A percentile compares a stretch with the other conserved stretches of the same genome.
Conservation (phyloP, 2,329 filamentous ascomycete genomes). For the Microsporum canis region DNA sequence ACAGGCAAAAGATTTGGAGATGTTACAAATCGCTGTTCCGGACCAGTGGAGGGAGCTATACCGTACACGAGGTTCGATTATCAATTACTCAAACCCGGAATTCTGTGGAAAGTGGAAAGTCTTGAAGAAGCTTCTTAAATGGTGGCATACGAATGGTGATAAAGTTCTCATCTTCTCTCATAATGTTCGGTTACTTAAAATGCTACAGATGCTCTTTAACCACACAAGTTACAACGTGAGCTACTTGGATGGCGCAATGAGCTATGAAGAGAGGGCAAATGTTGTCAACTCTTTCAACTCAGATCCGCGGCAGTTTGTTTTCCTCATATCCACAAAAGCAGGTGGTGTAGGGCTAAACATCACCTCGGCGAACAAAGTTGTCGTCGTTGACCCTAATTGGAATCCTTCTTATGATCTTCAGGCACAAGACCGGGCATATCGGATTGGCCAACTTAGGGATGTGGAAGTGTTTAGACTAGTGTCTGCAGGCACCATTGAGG, state of each 20-base stretch:
- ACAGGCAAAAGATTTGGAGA: conserved; percentile 63
- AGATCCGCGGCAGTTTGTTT: conserved; percentile 78
- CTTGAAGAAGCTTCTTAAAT: conserved; percentile 69
- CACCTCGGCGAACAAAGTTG: conserved; percentile 94
- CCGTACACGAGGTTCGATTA: conserved; percentile 61
- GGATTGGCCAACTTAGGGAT: conserved; percentile 83
- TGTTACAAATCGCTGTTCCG: conserved; percentile 63
- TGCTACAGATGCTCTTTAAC: conserved; percentile 74
- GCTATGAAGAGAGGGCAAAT: conserved; percentile 68
- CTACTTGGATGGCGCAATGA: conserved; percentile 77
- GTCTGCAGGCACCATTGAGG: conserved; percentile 84
- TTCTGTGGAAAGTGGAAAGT: conserved; percentile 98
- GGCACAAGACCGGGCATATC: conserved; percentile 90
- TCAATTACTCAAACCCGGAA: conserved; percentile 71
- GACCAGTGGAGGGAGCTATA: conserved; percentile 65
- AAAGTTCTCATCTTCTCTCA: conserved; percentile 96
- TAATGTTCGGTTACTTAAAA: conserved; percentile 71
- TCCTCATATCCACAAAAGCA: conserved; percentile 86
- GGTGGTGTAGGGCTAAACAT: conserved; percentile 94
- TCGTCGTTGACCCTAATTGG: conserved; percentile 95
- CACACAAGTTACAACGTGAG: conserved; percentile 83
- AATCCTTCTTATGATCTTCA: conserved; percentile 92
- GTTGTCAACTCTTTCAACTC: conserved; percentile 87
- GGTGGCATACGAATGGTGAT: conserved; percentile 82
- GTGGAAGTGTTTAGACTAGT: conserved; percentile 93